Conservation (phyloP, 1,139 yeast genomes). For the Taphrina wiesneri region DNA sequence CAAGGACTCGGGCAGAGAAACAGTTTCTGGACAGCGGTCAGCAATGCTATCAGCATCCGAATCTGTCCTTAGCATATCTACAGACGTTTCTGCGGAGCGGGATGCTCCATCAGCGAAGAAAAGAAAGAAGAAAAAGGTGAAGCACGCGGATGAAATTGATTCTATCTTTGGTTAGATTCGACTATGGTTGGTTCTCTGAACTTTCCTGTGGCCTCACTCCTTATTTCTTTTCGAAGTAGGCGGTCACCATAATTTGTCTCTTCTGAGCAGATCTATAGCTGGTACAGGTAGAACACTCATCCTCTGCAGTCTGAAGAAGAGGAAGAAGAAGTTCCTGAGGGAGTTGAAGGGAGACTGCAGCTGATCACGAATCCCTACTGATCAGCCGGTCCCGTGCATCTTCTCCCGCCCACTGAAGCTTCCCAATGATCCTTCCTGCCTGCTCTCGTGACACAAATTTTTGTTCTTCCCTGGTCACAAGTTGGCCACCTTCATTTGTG, state of each 20-base stretch:
- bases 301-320: too few relatives aligned
- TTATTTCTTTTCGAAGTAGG: too few relatives aligned
- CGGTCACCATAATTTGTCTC: too few relatives aligned
- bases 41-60: not conserved
- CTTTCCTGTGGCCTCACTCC: not conserved
- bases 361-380: not conserved
- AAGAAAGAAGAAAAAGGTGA: not conserved
- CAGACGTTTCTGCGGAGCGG: not conserved
- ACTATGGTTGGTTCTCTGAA: not conserved
- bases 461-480: not conserved
- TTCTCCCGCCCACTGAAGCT: not conserved
- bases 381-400: not conserved
- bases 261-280: too few relatives aligned
- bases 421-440: too few relatives aligned
- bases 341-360: too few relatives aligned
- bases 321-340: too few relatives aligned
- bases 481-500: too few relatives aligned
- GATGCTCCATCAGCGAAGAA: not conserved
- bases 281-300: not conserved
- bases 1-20: too few relatives aligned
- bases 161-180: conserved; percentile 7
- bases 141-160: conserved; percentile 15
- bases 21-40: not conserved
- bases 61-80: not conserved
- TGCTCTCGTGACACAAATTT: not conserved